A percentile compares a stretch with the other conserved stretches of the same genome.
Evolutionary conservation across 2,329 filamentous ascomycete genomes (phyloP).

Genomic region (Graphilbum fragrans): DNA sequence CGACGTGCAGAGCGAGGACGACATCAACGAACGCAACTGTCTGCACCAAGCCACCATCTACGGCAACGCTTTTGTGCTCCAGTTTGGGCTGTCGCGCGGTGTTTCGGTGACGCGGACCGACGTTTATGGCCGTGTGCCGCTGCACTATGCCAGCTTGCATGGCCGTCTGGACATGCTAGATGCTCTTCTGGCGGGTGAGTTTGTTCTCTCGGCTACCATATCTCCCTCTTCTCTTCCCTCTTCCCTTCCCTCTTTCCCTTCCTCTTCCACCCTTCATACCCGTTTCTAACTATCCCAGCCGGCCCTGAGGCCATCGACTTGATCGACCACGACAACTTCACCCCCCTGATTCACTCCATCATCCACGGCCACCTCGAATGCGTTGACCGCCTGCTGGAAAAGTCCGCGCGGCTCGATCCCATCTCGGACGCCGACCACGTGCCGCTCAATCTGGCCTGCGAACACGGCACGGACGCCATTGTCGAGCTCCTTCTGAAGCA

Average conservation of each 20-base stretch:
- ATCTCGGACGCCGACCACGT: constrained; percentile 82
- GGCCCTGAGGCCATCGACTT: constrained; percentile 68
- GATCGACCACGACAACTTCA: constrained; percentile 96
- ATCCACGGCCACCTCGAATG: constrained; percentile 75
- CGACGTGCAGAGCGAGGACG: constrained; percentile 86
- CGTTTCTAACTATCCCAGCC: constrained; percentile 25
- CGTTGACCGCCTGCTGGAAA: constrained; percentile 64
- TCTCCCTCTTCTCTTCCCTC: neutral
- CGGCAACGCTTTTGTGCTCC: constrained; percentile 67
- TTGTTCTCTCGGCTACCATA: neutral
- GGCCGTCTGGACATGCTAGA: constrained; percentile 76
- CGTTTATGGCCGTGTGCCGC: constrained; percentile 83
- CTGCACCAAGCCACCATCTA: constrained; percentile 96
- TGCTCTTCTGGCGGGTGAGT: constrained; percentile 52
- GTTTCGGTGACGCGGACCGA: constrained; percentile 74
- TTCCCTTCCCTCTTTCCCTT: neutral
- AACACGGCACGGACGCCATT: constrained; percentile 77
- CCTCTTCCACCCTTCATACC: neutral
- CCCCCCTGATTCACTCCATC: constrained; percentile 87
- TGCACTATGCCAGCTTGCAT: constrained; percentile 96
- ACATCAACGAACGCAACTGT: constrained; percentile 95
- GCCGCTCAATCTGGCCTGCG: constrained; percentile 86
- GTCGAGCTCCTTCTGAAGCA: constrained; percentile 75
- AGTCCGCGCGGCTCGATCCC: constrained; percentile 76
- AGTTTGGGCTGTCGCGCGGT: constrained; percentile 59